Evolutionary conservation across 495 filamentous ascomycete species (phyloP), one percentile per base, ranked within the genome.

Genomic region (Neurospora sublineolata): DNA sequence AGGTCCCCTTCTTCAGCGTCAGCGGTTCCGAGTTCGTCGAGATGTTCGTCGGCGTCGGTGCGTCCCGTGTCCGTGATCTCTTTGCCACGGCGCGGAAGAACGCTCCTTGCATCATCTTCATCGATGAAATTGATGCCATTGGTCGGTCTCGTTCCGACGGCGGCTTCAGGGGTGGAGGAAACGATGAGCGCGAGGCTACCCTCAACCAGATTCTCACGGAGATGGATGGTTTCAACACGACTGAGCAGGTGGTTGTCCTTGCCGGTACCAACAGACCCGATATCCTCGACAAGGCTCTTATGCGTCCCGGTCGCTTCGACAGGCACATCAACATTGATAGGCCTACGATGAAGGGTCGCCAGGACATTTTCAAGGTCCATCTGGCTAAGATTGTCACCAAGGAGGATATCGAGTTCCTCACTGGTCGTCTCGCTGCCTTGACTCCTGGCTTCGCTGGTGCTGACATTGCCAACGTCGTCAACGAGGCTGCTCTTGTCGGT

Each of bases 151-250:
- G 95, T 81, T 84, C 90, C 1, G 93, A 93, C 74, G 82, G 84
- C 64, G 83, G 85, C 42, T 89, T 86, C 74, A 89, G 90, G 69
- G 88, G 91, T 71, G 95, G 95, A 73, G 95, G 95, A 69, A 98
- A 97, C 76, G 96, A 98, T 77, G 95, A 99, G 84, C 89, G 95
- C 76, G 95, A 99, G 80, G 91, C 91, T 67, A 99, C 95, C 2
- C 89, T 99, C 46, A 99, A 99, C 80, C 95, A 99, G 82, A 97
- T 99, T 71, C 86, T 99, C 68, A 99, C 95, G 1, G 96, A 99
- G 79, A 99, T 99, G 95, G 95, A 99, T 79, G 95, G 95, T 69
- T 98, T 98, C 88, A 98, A 97, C 78, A 98, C 95, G 10, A 88
- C 91, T 1, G 95, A 99, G 76, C 96, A 98, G 83, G 91, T 99